A percentile compares a stretch with the other conserved stretches of the same genome.
phyloP scores from a whole-genome alignment of 73 alveolate species.

The Diophrys sp. region DNA sequence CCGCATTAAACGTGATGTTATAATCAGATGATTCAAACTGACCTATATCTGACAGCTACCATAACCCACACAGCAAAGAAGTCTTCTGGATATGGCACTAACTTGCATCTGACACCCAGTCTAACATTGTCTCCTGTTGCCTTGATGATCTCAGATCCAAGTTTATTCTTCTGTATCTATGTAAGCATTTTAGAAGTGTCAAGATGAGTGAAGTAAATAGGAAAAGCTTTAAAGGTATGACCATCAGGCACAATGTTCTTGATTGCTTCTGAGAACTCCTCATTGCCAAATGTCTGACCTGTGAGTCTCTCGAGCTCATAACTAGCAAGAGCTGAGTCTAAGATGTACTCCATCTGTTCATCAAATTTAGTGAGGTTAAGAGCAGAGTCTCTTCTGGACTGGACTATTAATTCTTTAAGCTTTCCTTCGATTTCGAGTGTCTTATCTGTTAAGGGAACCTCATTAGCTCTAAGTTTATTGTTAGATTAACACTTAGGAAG shows the following conservation, averaged over 20 bases:
- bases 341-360: slow-evolving; percentile 55
- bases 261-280: slow-evolving; percentile 67
- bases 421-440: not conserved
- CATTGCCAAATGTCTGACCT: slow-evolving; percentile 54
- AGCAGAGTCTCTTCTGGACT: not conserved
- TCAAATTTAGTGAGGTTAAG: slow-evolving; percentile 47
- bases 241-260: slow-evolving; percentile 80
- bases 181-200: slow-evolving; percentile 58
- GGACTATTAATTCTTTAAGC: not conserved
- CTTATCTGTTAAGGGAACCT: not conserved
- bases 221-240: slow-evolving; percentile 81
- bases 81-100: slow-evolving; percentile 68
- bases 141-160: slow-evolving; percentile 63
- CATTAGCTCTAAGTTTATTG: not conserved
- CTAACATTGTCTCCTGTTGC: slow-evolving; percentile 69
- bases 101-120: slow-evolving; percentile 62
- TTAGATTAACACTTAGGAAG: slow-evolving; percentile 22
- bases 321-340: slow-evolving; percentile 57
- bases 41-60: slow-evolving; percentile 71
- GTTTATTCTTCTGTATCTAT: slow-evolving; percentile 41
- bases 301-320: slow-evolving; percentile 75
- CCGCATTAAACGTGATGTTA: not conserved
- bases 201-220: slow-evolving; percentile 60
- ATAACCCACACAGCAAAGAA: slow-evolving; percentile 77
- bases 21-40: slow-evolving; percentile 9